Base-by-base conservation (phyloP, 192 early-diverging fungal species). In the Thoreauomyces humboldtii region DNA sequence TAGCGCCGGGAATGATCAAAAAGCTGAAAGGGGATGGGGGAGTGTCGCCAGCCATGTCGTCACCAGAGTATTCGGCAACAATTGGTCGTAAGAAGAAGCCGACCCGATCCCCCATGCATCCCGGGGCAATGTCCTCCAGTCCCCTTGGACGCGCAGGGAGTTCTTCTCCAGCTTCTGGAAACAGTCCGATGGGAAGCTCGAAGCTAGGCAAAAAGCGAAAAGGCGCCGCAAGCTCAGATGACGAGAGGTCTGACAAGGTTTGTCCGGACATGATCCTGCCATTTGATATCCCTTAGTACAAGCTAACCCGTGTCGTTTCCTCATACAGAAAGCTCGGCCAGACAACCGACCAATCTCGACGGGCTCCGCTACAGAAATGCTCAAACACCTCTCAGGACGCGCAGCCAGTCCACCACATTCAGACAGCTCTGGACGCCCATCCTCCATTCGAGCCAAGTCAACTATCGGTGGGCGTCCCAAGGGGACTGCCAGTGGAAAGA, bases 221-320 rank as follows among this genome's bases (percentile, higher is more conserved):
- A 29, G 54, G 54, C 21, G 24, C 55, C 12, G 55, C 42, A 3
- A 46, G 41, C 17, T 55, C 51, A 5, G 64, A 66, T 9, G 64
- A 57, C 46, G 54, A 55, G 27, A 25, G 25, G 31, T 7, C 25
- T 9, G 64, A 66, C 7, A 66, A 66, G 64, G 64, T 66, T 19
- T 0, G 11, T 33, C 19, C 7, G 21, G 41, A 44, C 21, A 19
- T 50, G 4, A 7, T 61, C 2, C 15, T 21, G 59, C n/a, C 22
- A 24, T 15, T 41, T 12, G 9, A 41, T 41, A 17, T 41, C 38
- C 9, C 17, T 9, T 9, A 12, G 11, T 9, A 9, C 38, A 17
- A 41, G 11, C 17, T 41, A 12, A 28, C n/a, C 17, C 28, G 4
- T 27, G 2, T 36, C 21, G 31, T 6, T 4, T 22, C 55, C 9